Conservation (phyloP, 495 filamentous ascomycete species). For the Penicillium flavigenum region DNA sequence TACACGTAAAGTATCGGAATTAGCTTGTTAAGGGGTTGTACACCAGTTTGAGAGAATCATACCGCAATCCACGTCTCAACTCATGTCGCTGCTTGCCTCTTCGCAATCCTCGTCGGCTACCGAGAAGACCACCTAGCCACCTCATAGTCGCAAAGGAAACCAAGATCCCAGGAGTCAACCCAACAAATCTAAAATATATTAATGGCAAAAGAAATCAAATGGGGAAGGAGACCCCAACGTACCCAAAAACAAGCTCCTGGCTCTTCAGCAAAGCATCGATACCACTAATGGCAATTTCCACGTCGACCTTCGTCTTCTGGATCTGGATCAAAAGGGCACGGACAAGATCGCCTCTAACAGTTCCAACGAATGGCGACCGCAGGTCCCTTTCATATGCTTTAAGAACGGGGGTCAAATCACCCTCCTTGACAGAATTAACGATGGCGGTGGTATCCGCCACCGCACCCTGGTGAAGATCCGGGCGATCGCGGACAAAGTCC, state of each 20-base stretch:
- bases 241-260: conserved; percentile 94
- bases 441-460: conserved; percentile 63
- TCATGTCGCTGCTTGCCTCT: conserved; percentile 59
- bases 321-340: conserved; percentile 91
- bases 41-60: conserved; percentile 12
- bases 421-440: conserved; percentile 75
- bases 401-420: conserved; percentile 88
- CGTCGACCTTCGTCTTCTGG: conserved; percentile 98
- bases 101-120: conserved; percentile 63
- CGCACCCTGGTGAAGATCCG: conserved; percentile 49
- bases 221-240: conserved; percentile 8
- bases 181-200: conserved; percentile 64
- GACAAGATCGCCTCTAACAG: conserved; percentile 80
- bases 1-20: conserved; percentile 12
- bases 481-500: conserved; percentile 83
- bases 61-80: conserved; percentile 71
- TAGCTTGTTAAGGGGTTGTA: neutral
- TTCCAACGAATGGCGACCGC: conserved; percentile 71
- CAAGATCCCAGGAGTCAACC: conserved; percentile 84
- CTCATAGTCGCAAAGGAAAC: conserved; percentile 73
- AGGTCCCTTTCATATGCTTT: conserved; percentile 88
- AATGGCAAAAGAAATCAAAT: conserved; percentile 12
- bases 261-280: conserved; percentile 92
- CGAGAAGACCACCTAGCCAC: conserved; percentile 67
- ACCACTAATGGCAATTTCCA: conserved; percentile 91